These are phyloP conservation scores for Verticillium nonalfalfae DNA, from an alignment of 2,329 filamentous ascomycete species.

Conservation along the genomic window DNA sequence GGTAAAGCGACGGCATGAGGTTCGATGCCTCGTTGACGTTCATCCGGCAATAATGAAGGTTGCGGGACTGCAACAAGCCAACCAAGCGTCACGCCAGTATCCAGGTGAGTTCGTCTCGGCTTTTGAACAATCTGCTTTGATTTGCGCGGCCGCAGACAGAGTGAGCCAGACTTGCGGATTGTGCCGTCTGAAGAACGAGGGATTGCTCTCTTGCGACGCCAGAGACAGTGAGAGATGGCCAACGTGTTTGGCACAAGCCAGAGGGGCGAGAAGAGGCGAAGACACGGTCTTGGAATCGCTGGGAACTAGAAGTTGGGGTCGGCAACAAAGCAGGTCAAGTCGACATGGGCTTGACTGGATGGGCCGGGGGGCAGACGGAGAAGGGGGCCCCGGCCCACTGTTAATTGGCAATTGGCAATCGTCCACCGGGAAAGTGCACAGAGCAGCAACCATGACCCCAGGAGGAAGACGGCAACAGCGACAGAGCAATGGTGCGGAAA, in stretches of 20 bases:
- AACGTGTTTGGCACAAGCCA: not conserved
- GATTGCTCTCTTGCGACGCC: not conserved
- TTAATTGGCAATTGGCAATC: not conserved
- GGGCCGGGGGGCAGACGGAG: not conserved
- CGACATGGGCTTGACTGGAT: not conserved
- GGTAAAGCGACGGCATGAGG: not conserved
- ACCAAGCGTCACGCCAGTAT: not conserved
- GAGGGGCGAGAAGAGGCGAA: not conserved
- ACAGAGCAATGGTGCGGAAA: too few relatives aligned
- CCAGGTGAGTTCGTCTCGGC: not conserved
- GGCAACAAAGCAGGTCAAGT: not conserved
- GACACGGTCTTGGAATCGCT: not conserved
- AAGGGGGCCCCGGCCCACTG: not conserved
- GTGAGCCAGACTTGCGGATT: not conserved
- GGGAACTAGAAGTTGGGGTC: not conserved
- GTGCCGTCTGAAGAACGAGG: not conserved
- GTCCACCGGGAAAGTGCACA: not conserved
- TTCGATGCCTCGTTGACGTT: not conserved
- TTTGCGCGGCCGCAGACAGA: not conserved
- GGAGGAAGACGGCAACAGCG: not conserved
- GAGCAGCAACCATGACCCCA: not conserved
- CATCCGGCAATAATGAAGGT: not conserved
- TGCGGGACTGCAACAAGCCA: not conserved
- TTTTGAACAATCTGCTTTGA: not conserved
- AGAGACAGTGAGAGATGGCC: not conserved